Base-by-base conservation (phyloP, 352 stramenopile species). In the Achlya hypogyna region DNA sequence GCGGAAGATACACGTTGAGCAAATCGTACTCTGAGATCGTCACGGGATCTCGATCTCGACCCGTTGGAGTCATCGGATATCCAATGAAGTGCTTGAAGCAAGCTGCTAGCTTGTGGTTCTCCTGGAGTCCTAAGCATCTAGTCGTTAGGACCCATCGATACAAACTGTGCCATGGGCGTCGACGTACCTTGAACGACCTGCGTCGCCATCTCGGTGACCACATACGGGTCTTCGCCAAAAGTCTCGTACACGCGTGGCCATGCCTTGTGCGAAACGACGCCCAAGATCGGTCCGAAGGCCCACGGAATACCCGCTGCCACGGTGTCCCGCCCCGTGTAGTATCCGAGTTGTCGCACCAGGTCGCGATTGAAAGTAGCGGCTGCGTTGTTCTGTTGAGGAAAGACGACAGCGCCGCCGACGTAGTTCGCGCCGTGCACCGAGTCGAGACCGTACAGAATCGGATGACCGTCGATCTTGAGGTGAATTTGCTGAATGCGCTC, bases 171-270 rank as follows among this genome's bases (percentile, higher is more conserved):
- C n/a, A 16, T 34, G 6, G 6, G 23, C 6, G 40, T 22, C 62
- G 81, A 71, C 60, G 79, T 80, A 29, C 77, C 84, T 29, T 71
- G 51, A 52, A 88, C 80, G 65, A 89, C 76, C 12, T 43, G 53
- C 12, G 31, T 28, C 10, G 70, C 84, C 77, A 93, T 85, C 22
- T 74, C 42, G 1, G 74, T 70, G 2, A 85, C 81, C 9, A 93
- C 22, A 47, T 76, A 71, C 20, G 80, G 80, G 74, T 93, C 84
- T 72, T 93, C 85, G 12, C 87, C 86, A 78, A 95, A 96, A 0
- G 84, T 95, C 72, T 96, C 87, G 56, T 78, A 91, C 12, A 87
- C 79, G 22, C 86, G 74, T 6, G 77, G 54, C 86, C 86, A 96
- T 27, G 81, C 65, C 23, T 74, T 71, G 63, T 78, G 72, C 31